Evolutionary conservation across 2,329 filamentous ascomycete species (phyloP), one percentile per base, ranked within the genome.

Genomic region (Penicillium brasilianum): DNA sequence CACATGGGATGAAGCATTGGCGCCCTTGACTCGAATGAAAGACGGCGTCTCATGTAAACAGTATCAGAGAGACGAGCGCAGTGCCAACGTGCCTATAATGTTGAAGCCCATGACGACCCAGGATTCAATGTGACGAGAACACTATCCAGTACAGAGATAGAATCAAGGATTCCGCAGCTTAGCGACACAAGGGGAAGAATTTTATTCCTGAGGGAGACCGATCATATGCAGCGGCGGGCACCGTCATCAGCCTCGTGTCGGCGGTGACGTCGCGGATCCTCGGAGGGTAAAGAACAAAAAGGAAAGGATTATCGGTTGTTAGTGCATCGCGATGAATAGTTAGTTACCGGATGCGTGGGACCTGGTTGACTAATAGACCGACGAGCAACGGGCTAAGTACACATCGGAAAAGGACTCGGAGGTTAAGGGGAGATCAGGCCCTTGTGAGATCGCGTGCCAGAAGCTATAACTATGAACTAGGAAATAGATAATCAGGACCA

Each of bases 1-100:
- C 30, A 89, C 83, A 59, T 96, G 92, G 92, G 90, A 95, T 60
- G 89, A 93, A 32, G 92, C 91, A 0, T 84, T 96, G n/a, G 86
- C 87, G 41, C 90, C 90, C 1, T 79, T 96, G 59, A 87, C 85
- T 14, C 62, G 61, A 28, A 75, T 76, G 41, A 69, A 70, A 25
- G 69, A 69, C 14, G 70, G 65, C 54, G 76, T 80, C 4, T 76
- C 77, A 59, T 77, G 73, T 61, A 76, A 75, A 49, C 69, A 75
- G 53, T 75, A 76, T 28, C 76, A 77, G 44, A 71, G 77, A 44
- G 68, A 76, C 32, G 78, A 73, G 51, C 75, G 41, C 44, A 51
- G 22, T 4, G 37, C 77, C 69, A 72, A 78, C 44, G 75, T 79
- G 18, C 76, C 75, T 0, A 68, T 78, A 50, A 71, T 79, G 46